phyloP scores from a whole-genome alignment of 106 monocot genomes.

The Iris macrosiphon region DNA sequence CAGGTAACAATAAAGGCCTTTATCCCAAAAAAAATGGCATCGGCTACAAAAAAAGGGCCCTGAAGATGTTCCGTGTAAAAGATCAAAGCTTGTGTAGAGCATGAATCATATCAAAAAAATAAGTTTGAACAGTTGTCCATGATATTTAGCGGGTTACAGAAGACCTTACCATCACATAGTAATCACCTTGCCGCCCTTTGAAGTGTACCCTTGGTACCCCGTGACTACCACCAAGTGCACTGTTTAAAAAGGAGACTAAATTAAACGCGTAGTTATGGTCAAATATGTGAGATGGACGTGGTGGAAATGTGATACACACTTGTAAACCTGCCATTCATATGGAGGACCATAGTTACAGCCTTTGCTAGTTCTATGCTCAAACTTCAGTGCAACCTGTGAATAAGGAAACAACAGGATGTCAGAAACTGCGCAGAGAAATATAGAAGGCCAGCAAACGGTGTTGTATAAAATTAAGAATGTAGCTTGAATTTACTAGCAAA shows the following conservation, averaged over 20 bases:
- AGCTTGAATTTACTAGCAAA: background rate
- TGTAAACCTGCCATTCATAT: constrained; percentile 83
- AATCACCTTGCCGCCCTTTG: constrained; percentile 56
- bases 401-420: no score
- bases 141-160: no score
- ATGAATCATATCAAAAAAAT: no score
- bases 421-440: background rate
- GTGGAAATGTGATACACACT: constrained; percentile 21
- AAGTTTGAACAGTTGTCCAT: no score
- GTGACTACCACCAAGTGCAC: constrained; percentile 54
- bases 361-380: constrained; percentile 73
- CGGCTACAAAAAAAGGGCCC: background rate
- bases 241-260: constrained; percentile 8
- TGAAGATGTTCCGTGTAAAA: background rate
- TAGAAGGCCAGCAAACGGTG: background rate
- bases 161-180: constrained; percentile 51
- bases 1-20: no score
- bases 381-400: constrained; percentile 63
- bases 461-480: background rate
- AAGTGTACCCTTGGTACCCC: constrained; percentile 56
- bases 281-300: background rate
- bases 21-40: no score
- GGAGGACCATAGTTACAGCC: constrained; percentile 85
- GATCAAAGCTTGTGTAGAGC: no score
- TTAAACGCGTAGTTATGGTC: background rate